Evolutionary conservation across 768 basidiomycete species (phyloP).

Genomic region (Mycena vulgaris): DNA sequence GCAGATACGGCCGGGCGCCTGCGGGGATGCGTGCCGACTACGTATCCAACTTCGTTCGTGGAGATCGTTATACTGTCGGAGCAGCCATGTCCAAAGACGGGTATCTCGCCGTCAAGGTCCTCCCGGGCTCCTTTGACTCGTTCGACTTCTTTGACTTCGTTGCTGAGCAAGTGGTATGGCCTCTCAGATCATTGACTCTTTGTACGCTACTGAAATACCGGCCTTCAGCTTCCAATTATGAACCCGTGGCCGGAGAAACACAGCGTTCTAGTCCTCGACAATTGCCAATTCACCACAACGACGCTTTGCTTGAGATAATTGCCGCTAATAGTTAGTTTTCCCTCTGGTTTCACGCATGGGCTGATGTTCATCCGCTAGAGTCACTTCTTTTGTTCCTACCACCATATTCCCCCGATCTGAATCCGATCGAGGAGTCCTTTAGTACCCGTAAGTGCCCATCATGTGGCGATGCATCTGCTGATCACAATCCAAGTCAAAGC

Average conservation of each 20-base stretch:
- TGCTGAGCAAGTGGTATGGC: constrained; percentile 3
- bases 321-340: neutral
- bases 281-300: constrained; percentile 47
- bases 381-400: constrained; percentile 7
- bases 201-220: too few relatives aligned
- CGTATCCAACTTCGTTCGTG: too few relatives aligned
- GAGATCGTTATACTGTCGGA: too few relatives aligned
- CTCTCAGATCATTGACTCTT: neutral
- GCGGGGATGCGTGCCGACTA: constrained; percentile 36
- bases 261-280: constrained; percentile 46
- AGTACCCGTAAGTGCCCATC: neutral
- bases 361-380: neutral
- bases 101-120: too few relatives aligned
- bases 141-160: too few relatives aligned
- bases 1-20: constrained; percentile 40
- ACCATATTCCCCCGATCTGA: constrained; percentile 14
- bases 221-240: constrained; percentile 36
- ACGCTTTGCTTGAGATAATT: constrained; percentile 24
- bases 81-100: too few relatives aligned
- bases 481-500: neutral
- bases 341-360: neutral
- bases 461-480: neutral
- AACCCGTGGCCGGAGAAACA: constrained; percentile 39
- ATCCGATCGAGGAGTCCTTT: constrained; percentile 12
- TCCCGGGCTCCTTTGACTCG: too few relatives aligned